phyloP scores from a whole-genome alignment of 805 yeast genomes.

The Candida wancherniae region DNA sequence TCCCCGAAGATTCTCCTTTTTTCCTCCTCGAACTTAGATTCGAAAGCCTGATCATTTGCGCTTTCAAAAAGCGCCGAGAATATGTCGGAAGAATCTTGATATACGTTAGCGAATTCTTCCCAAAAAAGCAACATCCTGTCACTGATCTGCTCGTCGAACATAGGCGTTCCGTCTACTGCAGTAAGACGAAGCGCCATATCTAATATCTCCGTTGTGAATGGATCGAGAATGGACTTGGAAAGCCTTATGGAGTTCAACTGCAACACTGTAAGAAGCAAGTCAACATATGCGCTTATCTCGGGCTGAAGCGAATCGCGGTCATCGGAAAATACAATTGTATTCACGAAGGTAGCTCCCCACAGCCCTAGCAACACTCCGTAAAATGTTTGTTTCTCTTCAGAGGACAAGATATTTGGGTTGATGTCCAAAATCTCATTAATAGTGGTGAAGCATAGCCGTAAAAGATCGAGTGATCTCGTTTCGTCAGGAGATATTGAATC shows the following conservation, averaged over 20 bases:
- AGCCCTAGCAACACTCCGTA: conserved; percentile 35
- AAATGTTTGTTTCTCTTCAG: conserved; percentile 25
- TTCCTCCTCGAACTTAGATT: conserved; percentile 23
- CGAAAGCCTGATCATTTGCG: conserved; percentile 11
- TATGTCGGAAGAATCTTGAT: conserved; percentile 18
- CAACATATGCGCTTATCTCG: conserved; percentile 39
- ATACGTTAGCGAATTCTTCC: conserved; percentile 59
- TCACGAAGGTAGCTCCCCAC: conserved; percentile 43
- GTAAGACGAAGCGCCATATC: conserved; percentile 50
- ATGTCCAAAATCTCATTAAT: conserved; percentile 44
- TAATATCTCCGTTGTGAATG: conserved; percentile 37
- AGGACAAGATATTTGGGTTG: conserved; percentile 38
- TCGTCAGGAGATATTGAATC: conserved; percentile 1
- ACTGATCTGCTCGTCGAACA: conserved; percentile 52
- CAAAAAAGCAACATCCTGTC: conserved; percentile 59
- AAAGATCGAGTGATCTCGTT: conserved; percentile 16
- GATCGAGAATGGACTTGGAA: conserved; percentile 34
- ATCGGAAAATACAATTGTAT: conserved; percentile 25
- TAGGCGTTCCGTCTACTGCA: conserved; percentile 52
- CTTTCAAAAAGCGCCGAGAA: conserved; percentile 17
- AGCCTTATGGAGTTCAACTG: conserved; percentile 44
- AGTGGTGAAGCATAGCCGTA: conserved; percentile 21
- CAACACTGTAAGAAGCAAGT: conserved; percentile 42
- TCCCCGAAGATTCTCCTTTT: conserved; percentile 40
- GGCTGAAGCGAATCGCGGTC: conserved; percentile 25